phyloP scores from a whole-genome alignment of 2,329 filamentous ascomycete species.

The Westerdykella aurantiaca region DNA sequence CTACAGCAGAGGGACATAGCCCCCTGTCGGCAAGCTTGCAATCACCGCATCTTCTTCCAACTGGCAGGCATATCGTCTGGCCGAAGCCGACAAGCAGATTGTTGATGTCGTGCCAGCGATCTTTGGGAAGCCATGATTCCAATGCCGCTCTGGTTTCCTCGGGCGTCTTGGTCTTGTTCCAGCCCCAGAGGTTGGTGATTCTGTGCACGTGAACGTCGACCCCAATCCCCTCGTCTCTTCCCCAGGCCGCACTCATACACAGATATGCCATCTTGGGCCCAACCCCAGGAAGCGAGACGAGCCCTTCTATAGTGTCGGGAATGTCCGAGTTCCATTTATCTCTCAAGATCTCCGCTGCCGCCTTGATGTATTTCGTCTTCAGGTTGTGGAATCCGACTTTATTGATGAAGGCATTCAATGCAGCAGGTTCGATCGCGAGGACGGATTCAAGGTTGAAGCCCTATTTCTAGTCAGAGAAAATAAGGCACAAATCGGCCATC shows the following conservation, averaged over 20 bases:
- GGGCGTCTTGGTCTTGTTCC: slow-evolving; percentile 74
- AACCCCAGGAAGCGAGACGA: slow-evolving; percentile 75
- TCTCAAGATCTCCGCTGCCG: slow-evolving; percentile 64
- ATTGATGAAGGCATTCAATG: slow-evolving; percentile 68
- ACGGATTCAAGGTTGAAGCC: slow-evolving; percentile 71
- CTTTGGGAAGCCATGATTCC: slow-evolving; percentile 74
- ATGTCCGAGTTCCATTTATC: slow-evolving; percentile 71
- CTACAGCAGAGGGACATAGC: slow-evolving; percentile 58
- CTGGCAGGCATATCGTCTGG: slow-evolving; percentile 77
- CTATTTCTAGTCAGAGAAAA: slow-evolving; percentile 10
- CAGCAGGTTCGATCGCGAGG: slow-evolving; percentile 60
- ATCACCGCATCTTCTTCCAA: slow-evolving; percentile 74
- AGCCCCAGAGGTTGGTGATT: slow-evolving; percentile 91
- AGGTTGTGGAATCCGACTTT: slow-evolving; percentile 93
- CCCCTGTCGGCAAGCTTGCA: slow-evolving; percentile 73
- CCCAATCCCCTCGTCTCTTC: slow-evolving; percentile 69
- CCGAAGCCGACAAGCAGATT: slow-evolving; percentile 81
- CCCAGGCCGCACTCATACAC: slow-evolving; percentile 72
- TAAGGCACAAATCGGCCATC: neutral
- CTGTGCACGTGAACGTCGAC: slow-evolving; percentile 94
- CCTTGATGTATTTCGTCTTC: slow-evolving; percentile 80
- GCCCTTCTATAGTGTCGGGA: slow-evolving; percentile 67
- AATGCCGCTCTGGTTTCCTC: slow-evolving; percentile 74
- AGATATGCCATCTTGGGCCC: slow-evolving; percentile 95
- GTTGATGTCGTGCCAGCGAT: slow-evolving; percentile 91